A percentile compares a stretch with the other conserved stretches of the same genome.
Conservation (phyloP, 345 rosid genomes). For the Gossypium rotundifolium region DNA sequence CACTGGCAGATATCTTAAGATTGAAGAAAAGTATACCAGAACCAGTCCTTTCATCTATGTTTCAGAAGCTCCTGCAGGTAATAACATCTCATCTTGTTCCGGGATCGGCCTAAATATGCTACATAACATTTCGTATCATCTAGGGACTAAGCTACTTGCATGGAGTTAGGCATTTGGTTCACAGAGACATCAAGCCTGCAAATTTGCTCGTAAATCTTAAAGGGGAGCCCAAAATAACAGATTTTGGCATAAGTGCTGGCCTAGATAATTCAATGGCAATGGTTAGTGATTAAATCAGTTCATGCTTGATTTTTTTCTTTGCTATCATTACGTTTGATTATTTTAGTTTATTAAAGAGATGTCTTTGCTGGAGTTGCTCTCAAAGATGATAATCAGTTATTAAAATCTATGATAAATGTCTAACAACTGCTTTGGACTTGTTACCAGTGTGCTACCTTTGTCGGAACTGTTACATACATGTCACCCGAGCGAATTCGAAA, state of each 20-base stretch:
- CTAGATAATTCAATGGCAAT: conserved; percentile 92
- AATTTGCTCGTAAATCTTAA: conserved; percentile 88
- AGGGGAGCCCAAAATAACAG: conserved; percentile 94
- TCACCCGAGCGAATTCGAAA: conserved; percentile 90
- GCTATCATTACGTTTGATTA: background rate
- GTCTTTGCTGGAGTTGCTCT: background rate
- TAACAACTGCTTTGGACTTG: conserved; percentile 17
- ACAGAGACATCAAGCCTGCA: conserved; percentile 97
- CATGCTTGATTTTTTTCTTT: conserved; percentile 1
- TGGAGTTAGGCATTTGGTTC: conserved; percentile 84
- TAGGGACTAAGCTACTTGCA: conserved; percentile 91
- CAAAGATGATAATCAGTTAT: conserved; percentile 1
- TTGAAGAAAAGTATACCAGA: conserved; percentile 62
- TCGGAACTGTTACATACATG: conserved; percentile 99
- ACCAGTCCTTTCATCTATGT: conserved; percentile 80
- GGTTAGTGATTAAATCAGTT: conserved; percentile 41
- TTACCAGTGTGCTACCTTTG: conserved; percentile 90
- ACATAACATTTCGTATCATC: conserved; percentile 2
- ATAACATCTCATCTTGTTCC: conserved; percentile 12
- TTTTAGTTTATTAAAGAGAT: conserved; percentile 1
- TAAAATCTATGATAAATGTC: conserved; percentile 4
- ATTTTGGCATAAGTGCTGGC: conserved; percentile 97
- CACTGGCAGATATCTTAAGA: conserved; percentile 78
- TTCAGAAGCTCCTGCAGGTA: conserved; percentile 78
- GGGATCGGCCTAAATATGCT: background rate